phyloP scores from a whole-genome alignment of 2,329 filamentous ascomycete species.

The Trichoderma simmonsii region DNA sequence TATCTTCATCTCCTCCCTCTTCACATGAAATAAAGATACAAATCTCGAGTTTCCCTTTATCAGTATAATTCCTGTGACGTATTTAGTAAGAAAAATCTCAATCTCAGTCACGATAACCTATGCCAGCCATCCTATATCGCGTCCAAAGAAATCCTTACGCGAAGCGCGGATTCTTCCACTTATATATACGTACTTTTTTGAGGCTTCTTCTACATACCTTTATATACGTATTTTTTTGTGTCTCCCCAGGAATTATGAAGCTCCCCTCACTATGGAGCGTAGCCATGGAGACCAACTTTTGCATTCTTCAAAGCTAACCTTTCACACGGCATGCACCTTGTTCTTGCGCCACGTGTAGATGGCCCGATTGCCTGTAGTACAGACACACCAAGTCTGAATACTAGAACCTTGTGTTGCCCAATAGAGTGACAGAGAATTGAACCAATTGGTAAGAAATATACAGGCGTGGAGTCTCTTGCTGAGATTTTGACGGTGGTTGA shows the following conservation, averaged over 20 bases:
- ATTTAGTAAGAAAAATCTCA: neutral
- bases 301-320: neutral
- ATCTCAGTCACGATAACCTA: neutral
- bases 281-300: conserved; percentile 3
- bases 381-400: neutral
- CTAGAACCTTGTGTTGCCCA: neutral
- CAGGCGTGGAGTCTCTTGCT: neutral
- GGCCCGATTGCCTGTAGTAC: conserved; percentile 5
- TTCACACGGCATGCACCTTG: neutral
- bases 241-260: neutral
- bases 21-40: neutral
- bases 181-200: neutral
- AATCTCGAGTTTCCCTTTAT: neutral
- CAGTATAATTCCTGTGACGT: neutral
- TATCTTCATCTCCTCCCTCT: neutral
- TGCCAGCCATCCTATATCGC: neutral
- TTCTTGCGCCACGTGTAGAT: conserved; percentile 15
- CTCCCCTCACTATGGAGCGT: neutral
- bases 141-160: neutral
- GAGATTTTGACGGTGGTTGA: neutral
- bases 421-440: neutral
- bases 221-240: neutral
- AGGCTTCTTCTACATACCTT: neutral
- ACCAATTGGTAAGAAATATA: neutral
- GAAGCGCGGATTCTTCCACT: neutral